These are phyloP conservation scores for Cicer chorassanicum DNA, from an alignment of 306 rosid species.

Conservation along the genomic window DNA sequence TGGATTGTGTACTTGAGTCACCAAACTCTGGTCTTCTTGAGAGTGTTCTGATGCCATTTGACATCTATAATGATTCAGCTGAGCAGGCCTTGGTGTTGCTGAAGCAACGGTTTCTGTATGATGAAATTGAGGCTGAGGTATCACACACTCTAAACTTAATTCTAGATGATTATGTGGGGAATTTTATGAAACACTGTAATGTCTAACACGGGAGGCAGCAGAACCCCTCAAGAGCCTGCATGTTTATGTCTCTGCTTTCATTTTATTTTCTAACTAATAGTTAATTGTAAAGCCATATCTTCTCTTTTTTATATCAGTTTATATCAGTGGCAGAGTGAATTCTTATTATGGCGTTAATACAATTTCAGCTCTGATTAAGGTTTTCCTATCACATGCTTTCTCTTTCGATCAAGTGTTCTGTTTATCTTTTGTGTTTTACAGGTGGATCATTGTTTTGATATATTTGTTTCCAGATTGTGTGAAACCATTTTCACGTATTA, in stretches of 20 bases:
- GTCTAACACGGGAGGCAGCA: conserved; percentile 23
- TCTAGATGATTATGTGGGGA: conserved; percentile 33
- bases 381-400: conserved; percentile 29
- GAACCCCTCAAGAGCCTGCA: conserved; percentile 10
- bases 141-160: conserved; percentile 33
- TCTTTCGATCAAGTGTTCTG: conserved; percentile 23
- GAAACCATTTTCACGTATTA: conserved; percentile 80
- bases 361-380: conserved; percentile 18
- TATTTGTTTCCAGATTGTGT: conserved; percentile 81
- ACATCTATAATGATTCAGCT: conserved; percentile 94
- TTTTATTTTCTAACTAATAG: conserved; percentile 32
- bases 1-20: conserved; percentile 88
- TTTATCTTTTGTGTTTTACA: conserved; percentile 45
- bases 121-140: conserved; percentile 99
- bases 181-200: conserved; percentile 28
- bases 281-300: conserved; percentile 15
- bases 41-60: conserved; percentile 93
- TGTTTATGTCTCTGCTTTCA: conserved; percentile 13
- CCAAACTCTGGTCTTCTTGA: conserved; percentile 87
- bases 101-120: conserved; percentile 95
- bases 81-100: conserved; percentile 89
- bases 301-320: conserved; percentile 14
- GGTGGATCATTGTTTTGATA: conserved; percentile 97
- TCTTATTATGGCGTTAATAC: conserved; percentile 1
- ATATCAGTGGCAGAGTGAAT: conserved; percentile 13